Percentiles rank a stretch among this genome's conserved stretches.
Conservation (phyloP, 2,329 filamentous ascomycete species). For the Stagonosporopsis tanaceti region DNA sequence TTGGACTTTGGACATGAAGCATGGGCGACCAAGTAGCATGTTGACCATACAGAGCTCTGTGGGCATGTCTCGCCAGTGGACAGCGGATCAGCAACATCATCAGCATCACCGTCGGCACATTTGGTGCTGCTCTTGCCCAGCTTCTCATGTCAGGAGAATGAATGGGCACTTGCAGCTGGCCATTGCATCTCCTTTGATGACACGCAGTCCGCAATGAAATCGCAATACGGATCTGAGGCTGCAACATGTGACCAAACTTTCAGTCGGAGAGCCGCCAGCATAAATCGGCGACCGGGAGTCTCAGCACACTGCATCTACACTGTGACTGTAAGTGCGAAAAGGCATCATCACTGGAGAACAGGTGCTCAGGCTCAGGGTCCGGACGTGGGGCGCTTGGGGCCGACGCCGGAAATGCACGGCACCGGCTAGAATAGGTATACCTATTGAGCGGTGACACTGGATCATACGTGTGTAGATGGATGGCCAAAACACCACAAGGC, state of each 20-base stretch:
- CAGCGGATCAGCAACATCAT: background rate
- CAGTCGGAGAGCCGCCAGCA: too few species aligned
- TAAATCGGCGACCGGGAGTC: too few species aligned
- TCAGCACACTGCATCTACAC: background rate
- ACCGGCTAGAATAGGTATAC: background rate
- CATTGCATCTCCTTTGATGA: background rate
- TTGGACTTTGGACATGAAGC: conserved; percentile 1
- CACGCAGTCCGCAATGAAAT: too few species aligned
- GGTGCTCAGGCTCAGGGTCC: background rate
- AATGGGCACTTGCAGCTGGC: background rate
- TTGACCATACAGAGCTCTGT: background rate
- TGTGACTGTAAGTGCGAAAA: background rate
- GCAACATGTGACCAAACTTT: too few species aligned
- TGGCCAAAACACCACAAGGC: background rate
- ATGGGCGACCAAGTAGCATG: background rate
- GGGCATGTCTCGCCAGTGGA: background rate
- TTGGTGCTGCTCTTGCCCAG: background rate
- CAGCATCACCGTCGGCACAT: background rate
- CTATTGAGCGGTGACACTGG: background rate
- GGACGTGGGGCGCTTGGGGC: background rate
- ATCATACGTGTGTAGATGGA: too few species aligned
- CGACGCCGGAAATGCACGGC: conserved; percentile 2
- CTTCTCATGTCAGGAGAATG: background rate
- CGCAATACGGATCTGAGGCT: too few species aligned
- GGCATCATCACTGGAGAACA: conserved; percentile 2